phyloP scores from a whole-genome alignment of 306 rosid genomes.

The Castanea crenata region DNA sequence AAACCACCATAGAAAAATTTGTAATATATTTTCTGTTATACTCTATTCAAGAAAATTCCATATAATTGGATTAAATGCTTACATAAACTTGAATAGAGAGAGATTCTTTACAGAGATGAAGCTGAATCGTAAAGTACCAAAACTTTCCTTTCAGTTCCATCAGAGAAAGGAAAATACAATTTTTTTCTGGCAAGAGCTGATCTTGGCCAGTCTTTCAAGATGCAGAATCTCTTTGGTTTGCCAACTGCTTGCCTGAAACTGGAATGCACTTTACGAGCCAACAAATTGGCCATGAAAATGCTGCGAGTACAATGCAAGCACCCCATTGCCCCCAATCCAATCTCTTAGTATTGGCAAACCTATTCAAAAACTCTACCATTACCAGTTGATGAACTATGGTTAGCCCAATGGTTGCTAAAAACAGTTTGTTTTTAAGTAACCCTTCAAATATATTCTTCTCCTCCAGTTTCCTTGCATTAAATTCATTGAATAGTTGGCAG shows the following conservation, averaged over 20 bases:
- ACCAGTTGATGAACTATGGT: conserved; percentile 20
- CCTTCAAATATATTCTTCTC: conserved; percentile 26
- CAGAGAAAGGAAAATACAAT: background rate
- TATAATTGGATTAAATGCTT: too few relatives aligned
- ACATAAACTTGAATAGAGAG: too few relatives aligned
- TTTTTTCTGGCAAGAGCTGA: background rate
- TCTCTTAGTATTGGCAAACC: conserved; percentile 20
- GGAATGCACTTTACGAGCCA: conserved; percentile 22
- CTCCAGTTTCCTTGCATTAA: conserved; percentile 31
- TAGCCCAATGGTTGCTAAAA: conserved; percentile 9
- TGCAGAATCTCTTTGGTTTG: background rate
- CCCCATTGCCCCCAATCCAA: conserved; percentile 30
- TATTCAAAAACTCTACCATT: conserved; percentile 26
- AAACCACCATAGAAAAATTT: too few relatives aligned
- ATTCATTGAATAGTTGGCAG: conserved; percentile 25
- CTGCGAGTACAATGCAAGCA: conserved; percentile 20
- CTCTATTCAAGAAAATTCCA: too few relatives aligned
- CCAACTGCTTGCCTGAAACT: conserved; percentile 1
- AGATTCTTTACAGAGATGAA: background rate
- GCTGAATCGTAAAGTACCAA: background rate
- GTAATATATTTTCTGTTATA: too few relatives aligned
- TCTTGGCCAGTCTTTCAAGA: background rate
- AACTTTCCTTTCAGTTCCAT: background rate
- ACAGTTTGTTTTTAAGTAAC: conserved; percentile 17
- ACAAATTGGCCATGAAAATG: conserved; percentile 32